Evolutionary conservation across 805 yeast species (phyloP).

Genomic region (Ogataea methanolica): DNA sequence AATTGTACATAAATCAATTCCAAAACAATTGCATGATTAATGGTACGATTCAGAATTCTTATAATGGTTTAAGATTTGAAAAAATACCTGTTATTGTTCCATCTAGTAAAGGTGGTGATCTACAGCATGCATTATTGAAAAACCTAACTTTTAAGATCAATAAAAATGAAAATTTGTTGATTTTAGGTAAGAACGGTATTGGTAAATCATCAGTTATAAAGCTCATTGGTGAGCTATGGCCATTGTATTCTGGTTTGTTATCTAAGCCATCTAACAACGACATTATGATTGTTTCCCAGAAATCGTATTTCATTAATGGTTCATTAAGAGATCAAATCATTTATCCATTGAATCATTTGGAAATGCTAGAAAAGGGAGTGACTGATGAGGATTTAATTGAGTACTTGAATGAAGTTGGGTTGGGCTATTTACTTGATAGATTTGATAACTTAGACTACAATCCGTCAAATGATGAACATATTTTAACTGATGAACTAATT

Average conservation of each 20-base stretch:
- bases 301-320: slow-evolving; percentile 76
- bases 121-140: slow-evolving; percentile 51
- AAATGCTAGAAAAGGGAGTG: slow-evolving; percentile 67
- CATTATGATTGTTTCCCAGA: slow-evolving; percentile 77
- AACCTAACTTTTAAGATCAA: slow-evolving; percentile 58
- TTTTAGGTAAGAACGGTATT: slow-evolving; percentile 82
- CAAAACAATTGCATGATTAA: slow-evolving; percentile 42
- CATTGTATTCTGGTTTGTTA: slow-evolving; percentile 75
- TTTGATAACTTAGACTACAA: slow-evolving; percentile 46
- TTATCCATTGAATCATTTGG: slow-evolving; percentile 75
- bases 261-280: slow-evolving; percentile 72
- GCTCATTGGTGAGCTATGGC: slow-evolving; percentile 87
- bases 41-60: slow-evolving; percentile 78
- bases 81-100: slow-evolving; percentile 82
- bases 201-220: slow-evolving; percentile 88
- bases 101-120: slow-evolving; percentile 42
- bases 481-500: slow-evolving; percentile 22
- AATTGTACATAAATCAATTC: slow-evolving; percentile 2
- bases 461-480: slow-evolving; percentile 16
- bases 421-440: slow-evolving; percentile 75
- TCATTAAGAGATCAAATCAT: slow-evolving; percentile 87
- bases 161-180: slow-evolving; percentile 65
- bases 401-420: slow-evolving; percentile 68
- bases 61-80: slow-evolving; percentile 77
- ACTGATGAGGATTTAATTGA: slow-evolving; percentile 66